Base-by-base conservation (phyloP, 2,329 filamentous ascomycete genomes). In the Fusarium penzigii region DNA sequence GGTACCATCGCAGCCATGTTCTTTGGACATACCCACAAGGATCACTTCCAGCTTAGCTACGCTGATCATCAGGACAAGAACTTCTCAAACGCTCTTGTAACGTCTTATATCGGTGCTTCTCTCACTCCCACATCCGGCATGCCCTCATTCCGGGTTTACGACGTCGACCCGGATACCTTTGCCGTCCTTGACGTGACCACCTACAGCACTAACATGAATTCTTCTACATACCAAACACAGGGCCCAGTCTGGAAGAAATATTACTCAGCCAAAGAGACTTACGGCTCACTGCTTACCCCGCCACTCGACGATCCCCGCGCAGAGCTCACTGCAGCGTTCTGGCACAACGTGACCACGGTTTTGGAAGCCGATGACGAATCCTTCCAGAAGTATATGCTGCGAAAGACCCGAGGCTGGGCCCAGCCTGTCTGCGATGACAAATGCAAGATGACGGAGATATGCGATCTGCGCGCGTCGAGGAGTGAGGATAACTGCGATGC, bases 81-180 rank as follows among this genome's bases (percentile, higher is more conserved):
- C 3, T 72, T 72, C 39, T 59, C 68, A 9, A 77, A 74, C 44
- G 81, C 81, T 2, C 66, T 72, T 10, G 73, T 75, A 32, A 72
- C 78, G n/a, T 79, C 78, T 3, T 84, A 83, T 62, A 75, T 84
- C 42, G 75, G 73, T 1, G 80, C 80, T 1, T 79, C 77, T 2
- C 69, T 84, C 60, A 80, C 80, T 7, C 82, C 81, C 0, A 82
- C 73, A 2, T 80, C 77, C 1, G 81, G 78, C 29, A 76, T 80
- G 56, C 79, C 82, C 1, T 75, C 81, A 4, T 85, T 85, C 68
- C 78, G 80, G 44, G 75, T 85, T 40, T 84, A 85, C 68, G 74
- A 78, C 14, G 75, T 85, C 50, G 82, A 85, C 60, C 78, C 82
- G 0, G 75, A 74, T 9, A 84, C 81, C 1, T 85, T 79, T 58